Evolutionary conservation across 805 yeast species (phyloP).

Genomic region (Isabelozyma gotoi): DNA sequence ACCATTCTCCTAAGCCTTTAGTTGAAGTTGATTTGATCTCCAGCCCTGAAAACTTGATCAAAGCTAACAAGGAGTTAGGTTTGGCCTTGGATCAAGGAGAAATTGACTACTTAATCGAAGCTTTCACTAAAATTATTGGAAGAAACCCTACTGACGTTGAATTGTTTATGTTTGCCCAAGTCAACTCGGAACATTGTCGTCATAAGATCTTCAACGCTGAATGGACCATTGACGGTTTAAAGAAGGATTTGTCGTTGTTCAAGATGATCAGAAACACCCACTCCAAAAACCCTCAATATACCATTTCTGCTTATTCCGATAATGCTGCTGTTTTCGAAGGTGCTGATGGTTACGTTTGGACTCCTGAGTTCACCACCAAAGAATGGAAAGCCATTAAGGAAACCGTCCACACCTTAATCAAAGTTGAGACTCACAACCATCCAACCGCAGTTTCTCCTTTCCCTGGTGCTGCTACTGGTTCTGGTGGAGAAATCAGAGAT

Average conservation of each 20-base stretch:
- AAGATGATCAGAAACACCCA: conserved; percentile 96
- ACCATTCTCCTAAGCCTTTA: conserved; percentile 80
- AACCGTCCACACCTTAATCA: conserved; percentile 82
- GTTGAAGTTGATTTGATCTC: conserved; percentile 67
- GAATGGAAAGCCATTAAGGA: conserved; percentile 77
- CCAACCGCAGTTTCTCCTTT: conserved; percentile 99
- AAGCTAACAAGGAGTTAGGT: conserved; percentile 83
- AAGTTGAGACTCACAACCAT: conserved; percentile 98
- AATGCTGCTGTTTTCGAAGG: conserved; percentile 96
- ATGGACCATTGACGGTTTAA: conserved; percentile 89
- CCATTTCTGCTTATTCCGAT: conserved; percentile 93
- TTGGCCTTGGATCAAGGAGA: conserved; percentile 94
- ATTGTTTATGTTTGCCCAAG: conserved; percentile 98
- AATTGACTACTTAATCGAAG: conserved; percentile 79
- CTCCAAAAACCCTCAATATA: conserved; percentile 70
- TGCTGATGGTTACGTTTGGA: conserved; percentile 68
- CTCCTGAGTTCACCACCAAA: conserved; percentile 73
- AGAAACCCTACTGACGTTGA: conserved; percentile 98
- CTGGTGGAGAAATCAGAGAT: conserved; percentile 99
- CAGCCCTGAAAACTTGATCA: conserved; percentile 55
- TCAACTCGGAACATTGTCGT: conserved; percentile 98
- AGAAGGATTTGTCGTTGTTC: conserved; percentile 74
- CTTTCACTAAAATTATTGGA: conserved; percentile 71
- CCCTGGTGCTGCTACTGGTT: conserved; percentile 99
- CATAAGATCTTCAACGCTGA: conserved; percentile 98